Evolutionary conservation across 192 early-diverging fungal species (phyloP), one percentile per base, ranked within the genome.

Genomic region (Powellomyces hirtus): DNA sequence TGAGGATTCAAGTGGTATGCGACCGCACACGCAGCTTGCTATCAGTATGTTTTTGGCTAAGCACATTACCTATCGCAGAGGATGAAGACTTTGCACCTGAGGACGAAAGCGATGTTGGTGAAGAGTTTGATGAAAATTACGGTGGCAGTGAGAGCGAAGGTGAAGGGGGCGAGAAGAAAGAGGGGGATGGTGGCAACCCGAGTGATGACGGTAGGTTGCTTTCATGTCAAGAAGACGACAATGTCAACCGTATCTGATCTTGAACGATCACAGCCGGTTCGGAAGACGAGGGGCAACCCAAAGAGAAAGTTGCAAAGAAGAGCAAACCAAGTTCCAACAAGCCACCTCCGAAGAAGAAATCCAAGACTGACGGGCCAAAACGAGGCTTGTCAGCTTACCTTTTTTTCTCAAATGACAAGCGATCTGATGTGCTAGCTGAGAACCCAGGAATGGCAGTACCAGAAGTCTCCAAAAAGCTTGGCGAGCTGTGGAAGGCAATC

Each of bases 41-140:
- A 49, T n/a, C n/a, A n/a, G n/a, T n/a, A 24, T 35, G 29, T 33
- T 44, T 1, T 5, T 66, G 5, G 10, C n/a, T n/a, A n/a, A n/a
- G n/a, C n/a, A n/a, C n/a, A n/a, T n/a, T n/a, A 59, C 37, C 3
- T n/a, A 26, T 38, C 33, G 55, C 64, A 75, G 75, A 76, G 74
- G 94, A 97, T 70, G 94, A 97, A 79, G 94, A 97, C 79, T 97
- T 94, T 81, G 83, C 87, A 2, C 90, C 88, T 0, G 83, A 74
- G 16, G 53, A 56, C 20, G 76, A 71, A 5, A 73, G 70, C 33
- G 78, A 80, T 51, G 79, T 79, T 13, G 77, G 66, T 20, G 83
- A 81, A 64, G 78, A 77, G 46, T 81, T 79, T 45, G 72, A 73
- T 62, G 64, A 71, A 59, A 61, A 73, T 45, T 79, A 78, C 53